Evolutionary conservation across 768 basidiomycete genomes (phyloP), one percentile per base, ranked within the genome.

Genomic region (Boletellus ananiceps): DNA sequence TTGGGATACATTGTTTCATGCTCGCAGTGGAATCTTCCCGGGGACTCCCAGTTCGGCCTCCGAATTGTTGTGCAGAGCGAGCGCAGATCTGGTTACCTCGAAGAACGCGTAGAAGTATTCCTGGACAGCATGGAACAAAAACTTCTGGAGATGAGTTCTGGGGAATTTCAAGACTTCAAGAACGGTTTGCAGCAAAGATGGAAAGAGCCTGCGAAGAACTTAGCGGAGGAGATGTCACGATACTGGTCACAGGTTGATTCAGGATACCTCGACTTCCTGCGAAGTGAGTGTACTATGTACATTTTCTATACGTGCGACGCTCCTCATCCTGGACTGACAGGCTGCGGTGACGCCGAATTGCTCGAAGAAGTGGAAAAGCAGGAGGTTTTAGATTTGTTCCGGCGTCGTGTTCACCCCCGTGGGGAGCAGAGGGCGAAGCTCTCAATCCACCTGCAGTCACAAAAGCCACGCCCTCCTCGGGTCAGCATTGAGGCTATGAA

Each of bases 61-160:
- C 81, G 89, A 37, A 79, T 98, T 46, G 72, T 93, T 7, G 78
- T 98, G 27, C 96, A 99, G 70, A 90, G 88, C 62, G 93, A 97
- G 70, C 83, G 83, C 47, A 72, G 75, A 9, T 82, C 93, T 8
- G 76, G 71, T 19, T 91, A 87, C 65, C 75, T 98, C 37, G 96
- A 98, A 70, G 73, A 77, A 46, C 83, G 95, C 19, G 86, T 98
- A 13, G 93, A 98, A 47, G 81, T 83, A 3, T 98, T 97, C 74
- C 72, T 98, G 51, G 77, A 81, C 40, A 72, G 74, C 46, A 88
- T 93, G 84, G 81, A 81, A 59, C 67, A 64, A 27, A 78, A 73
- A 45, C 70, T 99, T 13, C 78, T 78, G 60, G 75, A 73, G 6
- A 89, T 97, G 87, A 65, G 66, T 5, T 73, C 78, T 6, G 83